phyloP scores from a whole-genome alignment of 2,329 filamentous ascomycete species.

The Botrytis squamosa region DNA sequence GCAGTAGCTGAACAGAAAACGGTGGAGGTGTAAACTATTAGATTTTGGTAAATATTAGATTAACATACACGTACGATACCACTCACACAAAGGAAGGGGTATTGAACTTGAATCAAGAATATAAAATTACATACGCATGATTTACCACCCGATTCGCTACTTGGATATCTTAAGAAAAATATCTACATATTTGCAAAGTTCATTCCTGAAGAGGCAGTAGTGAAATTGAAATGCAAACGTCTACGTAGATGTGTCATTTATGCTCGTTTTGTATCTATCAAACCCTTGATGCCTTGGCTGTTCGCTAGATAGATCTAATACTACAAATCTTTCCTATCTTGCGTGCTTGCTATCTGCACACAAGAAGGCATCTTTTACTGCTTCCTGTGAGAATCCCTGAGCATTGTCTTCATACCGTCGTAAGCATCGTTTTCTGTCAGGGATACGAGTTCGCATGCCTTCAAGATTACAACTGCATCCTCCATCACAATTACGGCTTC shows the following conservation, averaged over 20 bases:
- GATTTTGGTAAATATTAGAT: conserved; percentile 34
- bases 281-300: conserved; percentile 6
- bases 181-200: not conserved
- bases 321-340: conserved; percentile 28
- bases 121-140: not conserved
- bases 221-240: not conserved
- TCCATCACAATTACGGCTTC: not conserved
- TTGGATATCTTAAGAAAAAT: not conserved
- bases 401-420: conserved; percentile 18
- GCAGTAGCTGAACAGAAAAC: not conserved
- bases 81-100: not conserved
- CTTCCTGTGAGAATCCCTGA: conserved; percentile 10
- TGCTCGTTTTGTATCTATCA: conserved; percentile 19
- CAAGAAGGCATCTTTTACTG: conserved; percentile 1
- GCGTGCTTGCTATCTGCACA: conserved; percentile 7
- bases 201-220: not conserved
- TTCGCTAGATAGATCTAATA: conserved; percentile 24
- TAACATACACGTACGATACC: conserved; percentile 22
- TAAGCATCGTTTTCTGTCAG: conserved; percentile 10
- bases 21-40: conserved; percentile 30
- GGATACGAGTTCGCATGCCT: not conserved
- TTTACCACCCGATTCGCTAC: not conserved
- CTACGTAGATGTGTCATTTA: conserved; percentile 17
- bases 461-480: not conserved
- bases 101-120: not conserved